A percentile compares a stretch with the other conserved stretches of the same genome.
These are phyloP conservation scores for Flueggea neowawraea DNA, from an alignment of 441 rosid species.

Conservation along the genomic window DNA sequence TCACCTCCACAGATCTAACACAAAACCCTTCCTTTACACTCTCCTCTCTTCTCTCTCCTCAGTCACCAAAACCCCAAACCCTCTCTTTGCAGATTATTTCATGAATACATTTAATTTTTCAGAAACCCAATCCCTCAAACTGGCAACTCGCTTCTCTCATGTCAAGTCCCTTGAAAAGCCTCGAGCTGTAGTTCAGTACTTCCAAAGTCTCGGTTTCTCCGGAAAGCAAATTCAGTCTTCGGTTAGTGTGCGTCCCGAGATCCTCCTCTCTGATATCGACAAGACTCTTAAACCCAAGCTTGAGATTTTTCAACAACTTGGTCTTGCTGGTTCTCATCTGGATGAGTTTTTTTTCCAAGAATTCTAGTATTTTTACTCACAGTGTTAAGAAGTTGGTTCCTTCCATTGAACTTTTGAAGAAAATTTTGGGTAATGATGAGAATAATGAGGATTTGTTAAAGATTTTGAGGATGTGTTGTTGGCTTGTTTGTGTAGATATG, in stretches of 20 bases:
- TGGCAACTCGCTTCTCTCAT: conserved; percentile 11
- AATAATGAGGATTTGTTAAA: conserved; percentile 22
- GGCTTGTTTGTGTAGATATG: conserved; percentile 16
- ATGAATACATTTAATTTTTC: conserved; percentile 17
- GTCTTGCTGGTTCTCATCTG: too few relatives aligned
- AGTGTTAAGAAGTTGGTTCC: conserved; percentile 39
- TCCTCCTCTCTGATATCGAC: conserved; percentile 20
- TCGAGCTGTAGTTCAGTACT: too few relatives aligned
- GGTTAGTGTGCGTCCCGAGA: conserved; percentile 11
- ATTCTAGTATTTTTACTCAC: conserved; percentile 13
- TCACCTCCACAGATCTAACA: too few relatives aligned
- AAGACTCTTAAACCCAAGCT: too few relatives aligned
- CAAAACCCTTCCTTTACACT: too few relatives aligned
- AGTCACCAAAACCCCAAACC: neutral
- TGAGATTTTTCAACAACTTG: too few relatives aligned
- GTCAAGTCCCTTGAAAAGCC: conserved; percentile 20
- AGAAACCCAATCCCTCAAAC: conserved; percentile 13
- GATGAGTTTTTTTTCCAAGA: conserved; percentile 24
- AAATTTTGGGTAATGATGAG: conserved; percentile 19
- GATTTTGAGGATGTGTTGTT: conserved; percentile 22
- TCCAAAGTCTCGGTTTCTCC: too few relatives aligned
- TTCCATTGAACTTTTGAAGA: conserved; percentile 22
- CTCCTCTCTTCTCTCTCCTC: too few relatives aligned
- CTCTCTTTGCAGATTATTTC: conserved; percentile 13
- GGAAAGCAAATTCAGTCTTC: conserved; percentile 23